Evolutionary conservation across 2,329 filamentous ascomycete species (phyloP).

Genomic region (Colletotrichum ledebouriae): DNA sequence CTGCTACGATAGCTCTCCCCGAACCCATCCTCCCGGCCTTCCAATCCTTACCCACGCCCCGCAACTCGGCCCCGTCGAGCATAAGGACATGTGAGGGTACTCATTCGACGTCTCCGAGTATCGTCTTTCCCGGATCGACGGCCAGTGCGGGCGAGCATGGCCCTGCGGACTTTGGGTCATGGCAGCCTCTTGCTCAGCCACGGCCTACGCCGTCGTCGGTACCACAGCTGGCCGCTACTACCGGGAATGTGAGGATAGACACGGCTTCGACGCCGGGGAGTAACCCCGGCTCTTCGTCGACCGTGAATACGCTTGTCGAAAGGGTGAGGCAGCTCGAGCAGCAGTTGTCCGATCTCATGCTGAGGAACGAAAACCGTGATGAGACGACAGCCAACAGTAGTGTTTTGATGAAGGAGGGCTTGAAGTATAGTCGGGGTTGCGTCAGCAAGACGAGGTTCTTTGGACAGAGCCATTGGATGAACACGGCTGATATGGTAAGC

Average conservation of each 20-base stretch:
- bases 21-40: constrained; percentile 26
- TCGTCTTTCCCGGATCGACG: background rate
- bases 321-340: constrained; percentile 60
- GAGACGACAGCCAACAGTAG: background rate
- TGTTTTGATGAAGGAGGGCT: constrained; percentile 6
- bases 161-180: constrained; percentile 19
- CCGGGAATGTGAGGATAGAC: constrained; percentile 10
- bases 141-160: constrained; percentile 15
- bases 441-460: constrained; percentile 61
- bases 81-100: background rate
- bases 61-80: constrained; percentile 7
- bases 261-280: constrained; percentile 43
- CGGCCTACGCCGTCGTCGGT: background rate
- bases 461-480: constrained; percentile 66
- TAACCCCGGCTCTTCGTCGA: constrained; percentile 43
- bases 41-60: constrained; percentile 20
- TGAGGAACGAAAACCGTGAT: background rate
- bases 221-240: too few species aligned
- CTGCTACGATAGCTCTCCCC: constrained; percentile 1
- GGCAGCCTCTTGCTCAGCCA: constrained; percentile 9
- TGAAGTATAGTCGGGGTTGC: constrained; percentile 47
- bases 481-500: constrained; percentile 57
- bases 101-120: background rate
- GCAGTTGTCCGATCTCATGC: constrained; percentile 48
- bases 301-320: constrained; percentile 51